A percentile compares a stretch with the other conserved stretches of the same genome.
Conservation (phyloP, 257 asterid species). For the Thymus quinquecostatus region DNA sequence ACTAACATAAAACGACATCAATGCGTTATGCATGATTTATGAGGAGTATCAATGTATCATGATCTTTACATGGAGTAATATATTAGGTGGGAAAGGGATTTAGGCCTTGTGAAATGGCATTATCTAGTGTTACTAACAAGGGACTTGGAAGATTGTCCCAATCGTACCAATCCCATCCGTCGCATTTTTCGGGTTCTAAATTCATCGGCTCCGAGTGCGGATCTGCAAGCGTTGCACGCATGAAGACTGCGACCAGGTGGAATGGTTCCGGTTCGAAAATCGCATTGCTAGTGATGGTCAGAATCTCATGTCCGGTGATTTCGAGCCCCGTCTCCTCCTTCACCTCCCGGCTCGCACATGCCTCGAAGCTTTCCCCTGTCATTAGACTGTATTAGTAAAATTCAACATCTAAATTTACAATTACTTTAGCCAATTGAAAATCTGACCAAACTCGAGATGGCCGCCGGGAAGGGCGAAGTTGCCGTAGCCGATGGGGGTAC, state of each 20-base stretch:
- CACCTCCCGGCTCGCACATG: slow-evolving; percentile 69
- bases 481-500: slow-evolving; percentile 54
- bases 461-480: slow-evolving; percentile 73
- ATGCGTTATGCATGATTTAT: background rate
- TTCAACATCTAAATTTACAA: too few relatives aligned
- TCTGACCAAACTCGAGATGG: slow-evolving; percentile 73
- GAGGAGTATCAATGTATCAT: background rate
- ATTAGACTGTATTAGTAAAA: too few relatives aligned
- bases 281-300: slow-evolving; percentile 52
- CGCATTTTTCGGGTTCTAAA: slow-evolving; percentile 69
- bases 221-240: slow-evolving; percentile 52
- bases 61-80: background rate
- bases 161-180: slow-evolving; percentile 81
- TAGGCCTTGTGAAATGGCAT: slow-evolving; percentile 48
- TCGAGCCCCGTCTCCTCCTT: slow-evolving; percentile 76
- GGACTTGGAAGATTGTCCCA: slow-evolving; percentile 72
- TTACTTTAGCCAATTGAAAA: too few relatives aligned
- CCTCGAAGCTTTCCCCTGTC: slow-evolving; percentile 70
- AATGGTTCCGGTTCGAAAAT: slow-evolving; percentile 42
- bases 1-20: background rate
- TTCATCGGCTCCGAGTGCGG: slow-evolving; percentile 48
- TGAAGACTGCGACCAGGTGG: slow-evolving; percentile 50
- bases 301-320: slow-evolving; percentile 35
- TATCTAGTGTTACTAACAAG: slow-evolving; percentile 51
- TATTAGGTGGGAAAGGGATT: slow-evolving; percentile 45